Conservation (phyloP, 2,329 filamentous ascomycete genomes). For the Pseudonectria foliicola region DNA sequence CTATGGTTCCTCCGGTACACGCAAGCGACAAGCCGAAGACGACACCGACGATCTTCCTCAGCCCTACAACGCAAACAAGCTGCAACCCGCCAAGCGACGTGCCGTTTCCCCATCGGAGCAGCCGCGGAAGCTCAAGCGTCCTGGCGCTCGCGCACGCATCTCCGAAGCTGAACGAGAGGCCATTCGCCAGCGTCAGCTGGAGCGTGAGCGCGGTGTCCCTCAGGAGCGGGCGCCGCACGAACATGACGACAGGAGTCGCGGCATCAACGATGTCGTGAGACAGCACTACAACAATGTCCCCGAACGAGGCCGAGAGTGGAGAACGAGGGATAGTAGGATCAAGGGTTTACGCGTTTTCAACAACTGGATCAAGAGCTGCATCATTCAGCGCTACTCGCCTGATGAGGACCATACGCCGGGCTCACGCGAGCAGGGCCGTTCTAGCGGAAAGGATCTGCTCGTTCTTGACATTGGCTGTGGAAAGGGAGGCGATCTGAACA, state of each 20-base stretch:
- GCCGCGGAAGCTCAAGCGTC: conserved; percentile 62
- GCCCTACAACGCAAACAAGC: conserved; percentile 52
- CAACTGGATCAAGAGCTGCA: conserved; percentile 97
- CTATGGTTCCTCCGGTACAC: conserved; percentile 7
- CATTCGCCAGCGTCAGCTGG: conserved; percentile 55
- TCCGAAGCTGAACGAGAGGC: conserved; percentile 60
- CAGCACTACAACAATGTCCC: conserved; percentile 96
- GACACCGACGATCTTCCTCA: conserved; percentile 45
- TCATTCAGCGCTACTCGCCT: conserved; percentile 93
- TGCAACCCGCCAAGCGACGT: conserved; percentile 53
- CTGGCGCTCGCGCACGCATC: conserved; percentile 59
- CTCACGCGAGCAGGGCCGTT: conserved; percentile 45
- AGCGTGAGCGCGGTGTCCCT: conserved; percentile 43
- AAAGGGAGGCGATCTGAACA: conserved; percentile 90
- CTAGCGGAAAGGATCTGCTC: conserved; percentile 55
- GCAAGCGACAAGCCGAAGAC: conserved; percentile 28
- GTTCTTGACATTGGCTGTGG: conserved; percentile 94
- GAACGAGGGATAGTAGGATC: conserved; percentile 88
- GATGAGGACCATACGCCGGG: conserved; percentile 64
- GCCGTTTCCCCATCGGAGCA: conserved; percentile 47
- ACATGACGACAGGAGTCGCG: conserved; percentile 35
- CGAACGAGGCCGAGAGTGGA: conserved; percentile 88
- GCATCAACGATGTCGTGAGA: conserved; percentile 76
- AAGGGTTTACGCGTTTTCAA: conserved; percentile 92
- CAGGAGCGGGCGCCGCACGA: conserved; percentile 29